Conservation (phyloP, 805 yeast species). For the Kluyveromyces siamensis region DNA sequence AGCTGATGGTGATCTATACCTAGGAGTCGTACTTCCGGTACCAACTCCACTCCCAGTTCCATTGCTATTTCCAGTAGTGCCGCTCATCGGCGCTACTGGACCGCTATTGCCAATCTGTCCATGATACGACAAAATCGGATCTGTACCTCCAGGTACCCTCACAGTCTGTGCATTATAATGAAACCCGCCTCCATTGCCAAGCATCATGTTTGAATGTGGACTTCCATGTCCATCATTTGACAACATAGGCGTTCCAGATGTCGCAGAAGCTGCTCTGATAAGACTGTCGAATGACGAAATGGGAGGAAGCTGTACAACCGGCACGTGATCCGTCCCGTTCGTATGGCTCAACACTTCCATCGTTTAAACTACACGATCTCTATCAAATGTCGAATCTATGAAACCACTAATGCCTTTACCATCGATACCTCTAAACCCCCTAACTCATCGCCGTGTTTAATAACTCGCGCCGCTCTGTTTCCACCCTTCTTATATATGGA, state of each 20-base stretch:
- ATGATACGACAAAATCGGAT: background rate
- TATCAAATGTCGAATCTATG: background rate
- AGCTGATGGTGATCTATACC: background rate
- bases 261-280: slow-evolving; percentile 19
- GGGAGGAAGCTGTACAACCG: slow-evolving; percentile 15
- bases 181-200: background rate
- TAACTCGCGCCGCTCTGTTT: background rate
- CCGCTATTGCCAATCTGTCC: background rate
- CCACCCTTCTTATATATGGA: background rate
- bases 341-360: background rate
- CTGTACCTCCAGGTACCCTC: background rate
- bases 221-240: background rate
- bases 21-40: background rate
- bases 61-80: background rate
- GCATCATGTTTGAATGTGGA: background rate
- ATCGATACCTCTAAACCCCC: background rate
- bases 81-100: background rate
- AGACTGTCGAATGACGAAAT: slow-evolving; percentile 25
- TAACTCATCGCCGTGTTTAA: background rate
- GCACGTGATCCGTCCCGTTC: slow-evolving; percentile 1
- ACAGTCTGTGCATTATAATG: background rate
- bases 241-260: background rate
- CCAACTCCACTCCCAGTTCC: background rate
- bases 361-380: background rate
- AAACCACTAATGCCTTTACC: background rate